Percentiles rank a stretch among this genome's conserved stretches.
phyloP scores from a whole-genome alignment of 495 filamentous ascomycete genomes.

The Talaromyces liani region DNA sequence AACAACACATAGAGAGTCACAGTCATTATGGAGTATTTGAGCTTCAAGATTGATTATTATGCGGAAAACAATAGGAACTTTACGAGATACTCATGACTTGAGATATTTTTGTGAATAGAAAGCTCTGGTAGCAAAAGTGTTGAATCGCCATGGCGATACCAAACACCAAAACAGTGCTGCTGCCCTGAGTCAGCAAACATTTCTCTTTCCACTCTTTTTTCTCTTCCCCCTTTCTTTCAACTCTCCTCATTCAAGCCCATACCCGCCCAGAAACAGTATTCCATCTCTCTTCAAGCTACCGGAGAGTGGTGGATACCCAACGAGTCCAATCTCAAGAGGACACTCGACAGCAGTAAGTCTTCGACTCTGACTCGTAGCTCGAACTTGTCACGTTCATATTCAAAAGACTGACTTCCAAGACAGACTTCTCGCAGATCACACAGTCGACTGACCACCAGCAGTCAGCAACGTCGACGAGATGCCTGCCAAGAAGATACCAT shows the following conservation, averaged over 20 bases:
- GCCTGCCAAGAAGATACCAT: neutral
- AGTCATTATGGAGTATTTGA: no score
- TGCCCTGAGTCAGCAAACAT: neutral
- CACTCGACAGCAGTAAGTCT: neutral
- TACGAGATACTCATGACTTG: neutral
- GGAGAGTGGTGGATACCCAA: neutral
- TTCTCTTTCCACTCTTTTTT: neutral
- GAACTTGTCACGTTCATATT: neutral
- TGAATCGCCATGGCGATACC: neutral
- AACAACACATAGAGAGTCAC: no score
- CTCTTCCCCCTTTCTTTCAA: neutral
- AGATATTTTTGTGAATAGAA: neutral
- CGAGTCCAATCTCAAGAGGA: neutral
- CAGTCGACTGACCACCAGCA: neutral
- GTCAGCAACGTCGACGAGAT: neutral
- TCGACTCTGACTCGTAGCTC: neutral
- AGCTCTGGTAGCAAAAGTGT: neutral
- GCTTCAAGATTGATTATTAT: neutral
- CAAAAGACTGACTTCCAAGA: neutral
- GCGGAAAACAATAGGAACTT: neutral
- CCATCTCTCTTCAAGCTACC: neutral
- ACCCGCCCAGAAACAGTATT: neutral
- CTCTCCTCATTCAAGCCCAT: neutral
- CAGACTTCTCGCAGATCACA: neutral
- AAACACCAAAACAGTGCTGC: neutral